A percentile compares a stretch with the other conserved stretches of the same genome.
Evolutionary conservation across 2,329 filamentous ascomycete species (phyloP).

Genomic region (Shiraia sp.): DNA sequence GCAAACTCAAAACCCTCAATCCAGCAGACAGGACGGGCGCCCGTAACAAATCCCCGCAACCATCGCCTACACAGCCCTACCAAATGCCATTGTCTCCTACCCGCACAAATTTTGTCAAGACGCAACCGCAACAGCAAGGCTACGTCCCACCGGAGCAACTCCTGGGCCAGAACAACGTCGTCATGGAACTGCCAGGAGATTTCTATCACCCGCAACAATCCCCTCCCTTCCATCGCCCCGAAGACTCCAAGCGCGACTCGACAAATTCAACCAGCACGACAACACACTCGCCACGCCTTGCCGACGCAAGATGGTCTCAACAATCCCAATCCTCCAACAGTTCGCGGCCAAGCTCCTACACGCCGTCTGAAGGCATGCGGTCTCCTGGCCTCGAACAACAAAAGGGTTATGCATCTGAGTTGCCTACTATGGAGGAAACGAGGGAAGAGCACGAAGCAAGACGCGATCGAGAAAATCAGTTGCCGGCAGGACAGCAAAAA

Average conservation of each 20-base stretch:
- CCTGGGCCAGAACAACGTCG: constrained; percentile 33
- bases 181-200: constrained; percentile 50
- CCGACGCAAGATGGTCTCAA: constrained; percentile 41
- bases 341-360: constrained; percentile 42
- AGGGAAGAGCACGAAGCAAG: constrained; percentile 35
- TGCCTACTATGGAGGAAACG: constrained; percentile 43
- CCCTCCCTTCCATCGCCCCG: constrained; percentile 31
- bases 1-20: constrained; percentile 63
- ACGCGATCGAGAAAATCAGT: constrained; percentile 21
- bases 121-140: constrained; percentile 10
- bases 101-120: constrained; percentile 20
- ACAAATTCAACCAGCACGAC: constrained; percentile 22
- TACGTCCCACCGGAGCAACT: constrained; percentile 24
- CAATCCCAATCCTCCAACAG: constrained; percentile 31
- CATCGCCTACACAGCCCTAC: constrained; percentile 31
- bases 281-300: constrained; percentile 28
- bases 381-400: constrained; percentile 40
- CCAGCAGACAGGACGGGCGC: constrained; percentile 43
- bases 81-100: constrained; percentile 32
- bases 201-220: constrained; percentile 42
- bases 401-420: constrained; percentile 37
- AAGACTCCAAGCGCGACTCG: constrained; percentile 27
- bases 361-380: constrained; percentile 39
- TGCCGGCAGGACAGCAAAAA: constrained; percentile 18
- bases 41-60: constrained; percentile 19